Conservation (phyloP, 805 yeast genomes). For the Monosporozyma siamensis region DNA sequence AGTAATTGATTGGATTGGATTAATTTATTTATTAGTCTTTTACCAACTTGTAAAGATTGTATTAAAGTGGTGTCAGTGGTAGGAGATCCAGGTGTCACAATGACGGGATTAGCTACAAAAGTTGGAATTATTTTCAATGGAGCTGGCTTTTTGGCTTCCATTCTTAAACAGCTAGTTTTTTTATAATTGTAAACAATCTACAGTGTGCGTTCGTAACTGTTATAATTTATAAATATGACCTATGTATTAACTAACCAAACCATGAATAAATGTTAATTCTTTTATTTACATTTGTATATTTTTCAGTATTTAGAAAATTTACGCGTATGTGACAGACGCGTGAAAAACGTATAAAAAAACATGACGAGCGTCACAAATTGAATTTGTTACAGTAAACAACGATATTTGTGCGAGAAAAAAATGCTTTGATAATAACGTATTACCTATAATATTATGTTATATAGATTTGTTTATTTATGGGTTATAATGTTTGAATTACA, state of each 20-base stretch:
- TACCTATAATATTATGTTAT: slow-evolving; percentile 28
- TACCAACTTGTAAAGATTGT: slow-evolving; percentile 2
- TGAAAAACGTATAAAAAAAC: no score
- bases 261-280: no score
- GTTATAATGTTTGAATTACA: slow-evolving; percentile 5
- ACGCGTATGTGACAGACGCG: no score
- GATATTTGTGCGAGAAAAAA: neutral
- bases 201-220: neutral
- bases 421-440: slow-evolving; percentile 13
- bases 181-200: neutral
- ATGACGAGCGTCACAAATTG: neutral
- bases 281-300: no score
- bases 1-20: slow-evolving; percentile 4
- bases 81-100: no score
- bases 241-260: no score
- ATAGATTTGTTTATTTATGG: slow-evolving; percentile 19
- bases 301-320: no score
- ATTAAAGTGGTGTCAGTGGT: neutral
- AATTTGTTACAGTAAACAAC: neutral
- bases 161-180: no score
- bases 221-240: no score
- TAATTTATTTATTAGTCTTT: slow-evolving; percentile 7
- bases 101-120: no score
- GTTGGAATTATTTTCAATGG: neutral
- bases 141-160: neutral